phyloP scores from a whole-genome alignment of 306 rosid species.

The Purshia tridentata region DNA sequence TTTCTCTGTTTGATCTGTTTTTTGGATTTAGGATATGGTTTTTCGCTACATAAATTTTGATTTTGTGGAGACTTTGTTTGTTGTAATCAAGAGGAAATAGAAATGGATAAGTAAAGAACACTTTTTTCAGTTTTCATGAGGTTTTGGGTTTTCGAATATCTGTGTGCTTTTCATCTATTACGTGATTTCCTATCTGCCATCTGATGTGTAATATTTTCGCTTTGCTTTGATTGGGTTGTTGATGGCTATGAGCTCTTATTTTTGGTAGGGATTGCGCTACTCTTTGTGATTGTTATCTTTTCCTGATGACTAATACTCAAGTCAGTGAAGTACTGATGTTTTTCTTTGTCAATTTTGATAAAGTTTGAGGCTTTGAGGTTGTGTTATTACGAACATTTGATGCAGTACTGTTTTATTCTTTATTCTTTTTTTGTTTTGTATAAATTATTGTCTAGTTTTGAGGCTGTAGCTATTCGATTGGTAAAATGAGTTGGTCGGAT shows the following conservation, averaged over 20 bases:
- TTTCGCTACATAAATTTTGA: neutral
- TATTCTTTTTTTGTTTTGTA: neutral
- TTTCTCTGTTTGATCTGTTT: neutral
- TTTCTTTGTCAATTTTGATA: neutral
- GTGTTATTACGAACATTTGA: neutral
- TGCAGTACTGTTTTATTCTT: neutral
- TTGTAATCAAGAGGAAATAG: neutral
- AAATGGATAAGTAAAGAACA: neutral
- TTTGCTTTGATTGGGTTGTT: neutral
- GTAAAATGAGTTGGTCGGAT: neutral
- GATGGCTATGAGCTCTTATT: neutral
- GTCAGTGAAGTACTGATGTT: neutral
- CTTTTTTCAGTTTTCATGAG: neutral
- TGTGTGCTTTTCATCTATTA: neutral
- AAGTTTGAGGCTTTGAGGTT: too few species aligned
- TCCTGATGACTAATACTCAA: neutral
- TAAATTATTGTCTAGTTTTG: neutral
- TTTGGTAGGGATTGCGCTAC: neutral
- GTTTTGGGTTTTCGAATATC: too few species aligned
- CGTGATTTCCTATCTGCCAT: neutral
- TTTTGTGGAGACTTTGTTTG: neutral
- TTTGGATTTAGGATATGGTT: neutral
- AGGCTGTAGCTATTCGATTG: neutral
- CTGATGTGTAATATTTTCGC: neutral
- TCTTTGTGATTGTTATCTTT: neutral